Conservation (phyloP, 1,284 basidiomycete genomes). For the Ustilago tritici region DNA sequence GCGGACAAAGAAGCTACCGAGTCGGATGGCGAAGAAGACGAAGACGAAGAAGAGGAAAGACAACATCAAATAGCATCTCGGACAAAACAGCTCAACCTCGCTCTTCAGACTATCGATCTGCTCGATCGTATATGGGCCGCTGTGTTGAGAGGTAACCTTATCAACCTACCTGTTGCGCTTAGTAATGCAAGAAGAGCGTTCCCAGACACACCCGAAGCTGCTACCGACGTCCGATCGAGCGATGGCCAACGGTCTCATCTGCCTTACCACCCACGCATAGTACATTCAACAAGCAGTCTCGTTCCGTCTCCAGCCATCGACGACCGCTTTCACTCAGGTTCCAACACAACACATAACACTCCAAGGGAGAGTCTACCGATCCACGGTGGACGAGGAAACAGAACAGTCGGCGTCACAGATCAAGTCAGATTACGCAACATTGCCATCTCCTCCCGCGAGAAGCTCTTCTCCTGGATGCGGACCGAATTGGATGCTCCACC, state of each 20-base stretch:
- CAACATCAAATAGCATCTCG: constrained; percentile 19
- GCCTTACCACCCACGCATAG: background rate
- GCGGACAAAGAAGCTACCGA: background rate
- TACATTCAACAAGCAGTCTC: constrained; percentile 27
- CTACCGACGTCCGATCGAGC: background rate
- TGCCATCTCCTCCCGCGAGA: constrained; percentile 52
- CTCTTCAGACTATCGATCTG: constrained; percentile 52
- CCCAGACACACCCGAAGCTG: constrained; percentile 16
- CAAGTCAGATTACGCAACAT: constrained; percentile 62
- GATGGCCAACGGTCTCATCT: background rate
- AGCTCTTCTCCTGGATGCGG: constrained; percentile 65
- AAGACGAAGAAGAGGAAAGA: constrained; percentile 31
- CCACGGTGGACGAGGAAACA: constrained; percentile 45
- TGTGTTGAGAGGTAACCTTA: constrained; percentile 50
- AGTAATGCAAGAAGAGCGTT: constrained; percentile 31
- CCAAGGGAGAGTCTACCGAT: constrained; percentile 42
- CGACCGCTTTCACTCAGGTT: constrained; percentile 23
- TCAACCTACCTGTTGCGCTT: constrained; percentile 39
- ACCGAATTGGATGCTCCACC: constrained; percentile 47
- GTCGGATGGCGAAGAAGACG: background rate
- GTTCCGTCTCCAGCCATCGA: constrained; percentile 47
- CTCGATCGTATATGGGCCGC: constrained; percentile 62
- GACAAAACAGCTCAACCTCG: constrained; percentile 45
- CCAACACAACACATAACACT: background rate
- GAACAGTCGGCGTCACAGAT: constrained; percentile 56